Conservation (phyloP, 306 rosid species). For the Trifolium repens region DNA sequence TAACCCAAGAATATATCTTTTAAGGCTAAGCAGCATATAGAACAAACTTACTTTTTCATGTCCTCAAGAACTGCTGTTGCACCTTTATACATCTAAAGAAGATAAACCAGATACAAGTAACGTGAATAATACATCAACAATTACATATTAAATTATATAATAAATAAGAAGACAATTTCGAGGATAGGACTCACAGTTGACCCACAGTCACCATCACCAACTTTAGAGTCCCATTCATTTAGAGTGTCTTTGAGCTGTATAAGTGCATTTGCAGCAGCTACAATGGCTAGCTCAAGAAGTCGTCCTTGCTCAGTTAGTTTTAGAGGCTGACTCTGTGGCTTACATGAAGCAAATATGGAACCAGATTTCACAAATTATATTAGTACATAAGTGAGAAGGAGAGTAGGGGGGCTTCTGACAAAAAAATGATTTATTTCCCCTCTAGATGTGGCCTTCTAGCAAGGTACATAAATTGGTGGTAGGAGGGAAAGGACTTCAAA, state of each 20-base stretch:
- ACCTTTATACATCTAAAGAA: conserved; percentile 83
- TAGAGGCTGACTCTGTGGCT: conserved; percentile 67
- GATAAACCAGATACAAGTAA: conserved; percentile 41
- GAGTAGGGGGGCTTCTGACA: background rate
- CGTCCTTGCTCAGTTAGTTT: conserved; percentile 76
- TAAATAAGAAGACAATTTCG: conserved; percentile 22
- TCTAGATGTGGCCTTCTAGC: conserved; percentile 19
- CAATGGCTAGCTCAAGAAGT: conserved; percentile 76
- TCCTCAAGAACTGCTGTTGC: conserved; percentile 86
- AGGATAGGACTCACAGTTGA: conserved; percentile 71
- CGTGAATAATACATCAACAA: conserved; percentile 34
- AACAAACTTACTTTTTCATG: conserved; percentile 63
- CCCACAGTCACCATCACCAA: conserved; percentile 99
- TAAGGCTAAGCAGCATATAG: conserved; percentile 31
- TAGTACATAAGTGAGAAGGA: background rate
- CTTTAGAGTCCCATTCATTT: conserved; percentile 95
- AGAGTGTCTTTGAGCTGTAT: conserved; percentile 60
- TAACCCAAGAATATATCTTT: conserved; percentile 24
- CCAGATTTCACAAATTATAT: conserved; percentile 33
- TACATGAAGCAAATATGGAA: conserved; percentile 40
- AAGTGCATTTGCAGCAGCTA: conserved; percentile 84
- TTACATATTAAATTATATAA: background rate
- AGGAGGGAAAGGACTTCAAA: conserved; percentile 21
- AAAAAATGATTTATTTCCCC: background rate
- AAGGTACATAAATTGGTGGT: conserved; percentile 14